Conservation (phyloP, 1,139 yeast genomes). For the Debaryomyces fabryi region DNA sequence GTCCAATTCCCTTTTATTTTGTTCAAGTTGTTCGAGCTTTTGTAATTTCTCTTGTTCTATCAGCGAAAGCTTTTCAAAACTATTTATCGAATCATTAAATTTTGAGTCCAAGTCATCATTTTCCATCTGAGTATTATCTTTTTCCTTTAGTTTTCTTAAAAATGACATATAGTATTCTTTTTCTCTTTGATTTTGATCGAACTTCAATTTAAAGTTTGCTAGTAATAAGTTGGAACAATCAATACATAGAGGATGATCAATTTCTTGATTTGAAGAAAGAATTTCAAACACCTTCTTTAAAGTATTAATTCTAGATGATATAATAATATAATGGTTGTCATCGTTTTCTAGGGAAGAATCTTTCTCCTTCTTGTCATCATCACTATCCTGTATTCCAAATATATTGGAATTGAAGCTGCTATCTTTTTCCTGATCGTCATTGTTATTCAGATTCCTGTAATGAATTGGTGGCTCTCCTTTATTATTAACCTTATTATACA, state of each 20-base stretch:
- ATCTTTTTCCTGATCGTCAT: constrained; percentile 20
- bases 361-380: constrained; percentile 10
- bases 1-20: constrained; percentile 41
- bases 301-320: constrained; percentile 51
- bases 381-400: constrained; percentile 33
- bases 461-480: constrained; percentile 22
- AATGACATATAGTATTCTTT: constrained; percentile 79
- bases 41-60: constrained; percentile 40
- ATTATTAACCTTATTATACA: constrained; percentile 24
- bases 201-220: constrained; percentile 68
- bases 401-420: constrained; percentile 29
- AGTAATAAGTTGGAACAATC: constrained; percentile 78
- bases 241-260: constrained; percentile 86
- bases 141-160: constrained; percentile 65
- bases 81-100: constrained; percentile 42
- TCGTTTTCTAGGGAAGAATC: constrained; percentile 13
- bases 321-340: constrained; percentile 19
- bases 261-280: constrained; percentile 60
- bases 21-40: constrained; percentile 51
- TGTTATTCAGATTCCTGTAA: constrained; percentile 19
- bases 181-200: constrained; percentile 75
- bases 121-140: constrained; percentile 24
- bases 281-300: constrained; percentile 66
- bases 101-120: constrained; percentile 33
- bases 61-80: constrained; percentile 36